phyloP scores from a whole-genome alignment of 306 rosid genomes.

The Carpinus fangiana region DNA sequence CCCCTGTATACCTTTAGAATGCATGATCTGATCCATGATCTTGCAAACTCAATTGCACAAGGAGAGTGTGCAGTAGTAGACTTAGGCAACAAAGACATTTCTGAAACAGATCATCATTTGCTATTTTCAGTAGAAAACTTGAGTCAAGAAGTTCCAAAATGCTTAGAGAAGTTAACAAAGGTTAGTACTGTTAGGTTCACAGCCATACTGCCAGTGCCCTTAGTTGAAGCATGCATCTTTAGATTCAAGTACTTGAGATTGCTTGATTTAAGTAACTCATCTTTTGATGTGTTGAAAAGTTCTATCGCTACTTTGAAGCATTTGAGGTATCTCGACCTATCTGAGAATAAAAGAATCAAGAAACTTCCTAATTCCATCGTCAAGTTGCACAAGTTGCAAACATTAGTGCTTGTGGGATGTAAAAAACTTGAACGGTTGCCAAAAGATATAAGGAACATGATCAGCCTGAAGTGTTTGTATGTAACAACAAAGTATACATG shows the following conservation, averaged over 20 bases:
- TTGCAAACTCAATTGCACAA: slow-evolving; percentile 24
- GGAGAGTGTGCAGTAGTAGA: not conserved
- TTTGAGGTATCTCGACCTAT: slow-evolving; percentile 22
- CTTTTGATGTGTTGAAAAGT: slow-evolving; percentile 19
- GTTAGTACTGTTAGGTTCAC: not conserved
- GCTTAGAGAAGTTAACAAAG: not conserved
- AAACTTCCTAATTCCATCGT: slow-evolving; percentile 29
- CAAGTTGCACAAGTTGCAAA: slow-evolving; percentile 30
- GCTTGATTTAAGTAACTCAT: slow-evolving; percentile 11
- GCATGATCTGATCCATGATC: slow-evolving; percentile 28
- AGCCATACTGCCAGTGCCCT: not conserved
- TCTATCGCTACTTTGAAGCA: slow-evolving; percentile 14
- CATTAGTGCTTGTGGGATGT: slow-evolving; percentile 21
- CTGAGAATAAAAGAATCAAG: not conserved
- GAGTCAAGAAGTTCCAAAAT: not conserved
- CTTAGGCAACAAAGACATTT: not conserved
- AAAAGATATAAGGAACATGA: slow-evolving; percentile 17
- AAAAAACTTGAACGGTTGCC: slow-evolving; percentile 28
- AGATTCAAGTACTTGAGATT: slow-evolving; percentile 17
- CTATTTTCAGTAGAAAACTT: not conserved
- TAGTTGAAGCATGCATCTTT: not conserved
- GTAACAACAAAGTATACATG: slow-evolving; percentile 15
- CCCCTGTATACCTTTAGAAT: slow-evolving; percentile 1
- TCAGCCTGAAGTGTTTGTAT: slow-evolving; percentile 21
- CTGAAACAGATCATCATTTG: not conserved